Percentiles rank a stretch among this genome's conserved stretches.
These are phyloP conservation scores for Colletotrichum theobromicola DNA, from an alignment of 2,329 filamentous ascomycete species.

Conservation along the genomic window DNA sequence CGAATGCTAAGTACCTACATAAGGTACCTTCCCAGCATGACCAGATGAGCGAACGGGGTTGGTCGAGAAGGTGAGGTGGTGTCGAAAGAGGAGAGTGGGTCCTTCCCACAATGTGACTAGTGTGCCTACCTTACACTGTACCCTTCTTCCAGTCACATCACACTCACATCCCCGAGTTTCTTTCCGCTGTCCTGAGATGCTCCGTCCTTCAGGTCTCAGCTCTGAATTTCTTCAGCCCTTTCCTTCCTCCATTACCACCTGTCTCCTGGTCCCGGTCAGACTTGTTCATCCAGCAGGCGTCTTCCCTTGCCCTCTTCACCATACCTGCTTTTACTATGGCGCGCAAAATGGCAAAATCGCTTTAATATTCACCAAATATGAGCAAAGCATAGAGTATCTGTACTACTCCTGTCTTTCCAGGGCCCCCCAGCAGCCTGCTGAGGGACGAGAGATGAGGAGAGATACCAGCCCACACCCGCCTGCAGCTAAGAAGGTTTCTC, in stretches of 20 bases:
- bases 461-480: not conserved
- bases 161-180: not conserved
- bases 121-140: not conserved
- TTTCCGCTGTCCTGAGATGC: not conserved
- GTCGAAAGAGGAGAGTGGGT: constrained; percentile 19
- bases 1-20: not conserved
- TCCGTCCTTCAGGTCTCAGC: not conserved
- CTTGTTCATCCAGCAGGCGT: not conserved
- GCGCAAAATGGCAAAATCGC: too few species aligned
- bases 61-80: not conserved
- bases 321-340: not conserved
- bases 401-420: not conserved
- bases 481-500: constrained; percentile 8
- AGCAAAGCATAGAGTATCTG: not conserved
- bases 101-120: not conserved
- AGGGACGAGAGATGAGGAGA: constrained; percentile 4
- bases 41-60: not conserved
- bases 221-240: not conserved
- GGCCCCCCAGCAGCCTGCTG: not conserved
- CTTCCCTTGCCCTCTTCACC: not conserved
- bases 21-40: not conserved
- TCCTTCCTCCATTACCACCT: not conserved
- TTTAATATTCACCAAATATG: not conserved
- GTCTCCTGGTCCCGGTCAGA: not conserved
- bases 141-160: not conserved